Evolutionary conservation across 2,329 filamentous ascomycete species (phyloP).

Genomic region (Arachnomyces sp.): DNA sequence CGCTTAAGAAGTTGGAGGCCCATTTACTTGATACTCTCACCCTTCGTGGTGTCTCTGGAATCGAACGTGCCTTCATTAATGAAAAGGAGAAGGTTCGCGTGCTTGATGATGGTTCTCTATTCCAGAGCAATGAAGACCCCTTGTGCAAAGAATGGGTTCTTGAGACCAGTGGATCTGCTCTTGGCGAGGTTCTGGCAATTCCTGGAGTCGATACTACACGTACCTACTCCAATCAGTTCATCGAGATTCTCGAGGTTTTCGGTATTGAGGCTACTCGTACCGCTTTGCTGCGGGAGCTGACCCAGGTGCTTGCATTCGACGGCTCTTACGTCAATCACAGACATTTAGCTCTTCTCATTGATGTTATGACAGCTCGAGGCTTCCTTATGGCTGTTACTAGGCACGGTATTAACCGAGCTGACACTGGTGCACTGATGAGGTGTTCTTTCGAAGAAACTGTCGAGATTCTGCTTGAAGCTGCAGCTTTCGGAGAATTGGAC

Average conservation of each 20-base stretch:
- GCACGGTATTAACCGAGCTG: constrained; percentile 95
- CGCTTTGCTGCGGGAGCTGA: constrained; percentile 79
- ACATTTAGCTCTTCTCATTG: constrained; percentile 86
- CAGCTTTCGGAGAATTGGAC: constrained; percentile 87
- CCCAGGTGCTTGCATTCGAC: constrained; percentile 89
- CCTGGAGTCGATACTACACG: constrained; percentile 78
- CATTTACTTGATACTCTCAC: constrained; percentile 87
- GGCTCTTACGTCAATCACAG: constrained; percentile 99
- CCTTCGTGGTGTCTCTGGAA: constrained; percentile 78
- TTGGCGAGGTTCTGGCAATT: constrained; percentile 75
- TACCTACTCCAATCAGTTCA: constrained; percentile 92
- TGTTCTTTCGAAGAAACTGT: constrained; percentile 99
- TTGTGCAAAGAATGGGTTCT: constrained; percentile 89
- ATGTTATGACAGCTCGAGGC: constrained; percentile 95
- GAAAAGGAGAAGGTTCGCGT: constrained; percentile 63
- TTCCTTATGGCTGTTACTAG: constrained; percentile 92
- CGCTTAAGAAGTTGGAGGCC: constrained; percentile 83
- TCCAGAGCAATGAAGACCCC: constrained; percentile 63
- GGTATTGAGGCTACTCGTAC: constrained; percentile 91
- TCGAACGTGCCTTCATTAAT: constrained; percentile 90
- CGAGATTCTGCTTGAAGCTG: constrained; percentile 93
- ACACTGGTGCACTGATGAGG: constrained; percentile 96
- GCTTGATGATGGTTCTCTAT: constrained; percentile 60
- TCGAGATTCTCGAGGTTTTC: constrained; percentile 88
- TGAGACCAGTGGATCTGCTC: constrained; percentile 83